Percentiles rank a stretch among this genome's conserved stretches.
phyloP scores from a whole-genome alignment of 805 yeast genomes.

The Phaffomyces antillensis region DNA sequence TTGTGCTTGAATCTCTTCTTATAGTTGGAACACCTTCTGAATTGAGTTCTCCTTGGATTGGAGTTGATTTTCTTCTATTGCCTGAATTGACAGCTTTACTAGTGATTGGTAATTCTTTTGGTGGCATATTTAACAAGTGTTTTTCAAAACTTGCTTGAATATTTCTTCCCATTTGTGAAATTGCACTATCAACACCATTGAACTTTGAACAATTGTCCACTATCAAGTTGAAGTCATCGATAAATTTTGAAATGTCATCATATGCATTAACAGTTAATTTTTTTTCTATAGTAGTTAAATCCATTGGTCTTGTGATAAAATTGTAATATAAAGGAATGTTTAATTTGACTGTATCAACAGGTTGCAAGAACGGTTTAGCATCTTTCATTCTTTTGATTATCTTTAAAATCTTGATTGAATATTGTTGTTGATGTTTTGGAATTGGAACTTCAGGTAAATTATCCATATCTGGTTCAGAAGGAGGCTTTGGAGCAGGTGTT shows the following conservation, averaged over 20 bases:
- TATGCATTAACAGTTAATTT: slow-evolving; percentile 68
- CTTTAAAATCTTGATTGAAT: slow-evolving; percentile 69
- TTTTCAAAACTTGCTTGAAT: slow-evolving; percentile 90
- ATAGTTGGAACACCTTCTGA: slow-evolving; percentile 51
- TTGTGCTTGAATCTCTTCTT: slow-evolving; percentile 64
- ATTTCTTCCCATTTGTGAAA: slow-evolving; percentile 87
- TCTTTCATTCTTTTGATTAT: slow-evolving; percentile 88
- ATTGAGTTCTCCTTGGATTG: slow-evolving; percentile 26
- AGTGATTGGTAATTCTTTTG: slow-evolving; percentile 35
- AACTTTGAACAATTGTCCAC: slow-evolving; percentile 75
- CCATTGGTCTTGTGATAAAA: slow-evolving; percentile 85
- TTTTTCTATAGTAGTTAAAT: slow-evolving; percentile 80
- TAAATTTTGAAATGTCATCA: slow-evolving; percentile 58
- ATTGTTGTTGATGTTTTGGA: slow-evolving; percentile 79
- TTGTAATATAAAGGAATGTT: slow-evolving; percentile 90
- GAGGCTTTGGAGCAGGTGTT: slow-evolving; percentile 70
- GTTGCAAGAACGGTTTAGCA: slow-evolving; percentile 81
- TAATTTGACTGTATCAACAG: slow-evolving; percentile 83
- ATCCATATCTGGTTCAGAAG: slow-evolving; percentile 64
- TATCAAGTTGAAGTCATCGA: slow-evolving; percentile 77
- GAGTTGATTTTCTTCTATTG: slow-evolving; percentile 19
- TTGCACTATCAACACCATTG: slow-evolving; percentile 77
- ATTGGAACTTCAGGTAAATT: slow-evolving; percentile 61
- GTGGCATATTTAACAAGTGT: slow-evolving; percentile 88
- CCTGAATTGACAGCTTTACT: slow-evolving; percentile 9